Evolutionary conservation across 129 eudicot genomes (phyloP).

Genomic region (Smallanthus sonchifolius): DNA sequence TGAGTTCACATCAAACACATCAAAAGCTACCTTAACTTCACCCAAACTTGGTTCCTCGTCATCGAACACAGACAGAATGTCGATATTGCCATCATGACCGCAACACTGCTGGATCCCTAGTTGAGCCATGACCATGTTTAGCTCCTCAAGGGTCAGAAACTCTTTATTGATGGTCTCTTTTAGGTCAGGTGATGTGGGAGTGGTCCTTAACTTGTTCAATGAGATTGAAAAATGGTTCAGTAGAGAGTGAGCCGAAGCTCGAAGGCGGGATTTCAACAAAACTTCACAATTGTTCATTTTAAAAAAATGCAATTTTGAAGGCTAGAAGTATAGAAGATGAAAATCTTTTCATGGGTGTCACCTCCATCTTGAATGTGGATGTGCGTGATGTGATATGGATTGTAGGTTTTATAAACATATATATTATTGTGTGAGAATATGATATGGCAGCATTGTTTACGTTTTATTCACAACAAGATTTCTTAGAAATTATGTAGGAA

Average conservation of each 20-base stretch:
- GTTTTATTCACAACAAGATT: neutral
- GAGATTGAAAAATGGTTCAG: neutral
- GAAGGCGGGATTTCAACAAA: conserved; percentile 6
- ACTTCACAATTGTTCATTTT: conserved; percentile 4
- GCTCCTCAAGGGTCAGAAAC: conserved; percentile 14
- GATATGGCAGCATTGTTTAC: neutral
- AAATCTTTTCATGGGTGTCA: conserved; percentile 7
- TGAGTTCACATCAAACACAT: conserved; percentile 56
- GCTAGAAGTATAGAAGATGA: neutral
- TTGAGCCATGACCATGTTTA: conserved; percentile 24
- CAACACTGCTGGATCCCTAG: conserved; percentile 13
- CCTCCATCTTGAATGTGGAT: neutral
- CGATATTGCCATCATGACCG: neutral
- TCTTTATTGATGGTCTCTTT: conserved; percentile 15
- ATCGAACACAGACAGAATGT: conserved; percentile 50
- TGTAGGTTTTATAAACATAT: neutral
- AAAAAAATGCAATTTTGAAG: conserved; percentile 3
- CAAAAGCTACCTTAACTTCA: conserved; percentile 46
- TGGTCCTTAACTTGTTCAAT: conserved; percentile 13
- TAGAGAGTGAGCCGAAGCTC: neutral
- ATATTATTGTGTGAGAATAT: neutral
- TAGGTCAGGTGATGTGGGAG: conserved; percentile 4
- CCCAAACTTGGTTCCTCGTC: conserved; percentile 39
- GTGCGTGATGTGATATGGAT: neutral
- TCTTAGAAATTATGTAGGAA: neutral